Conservation (phyloP, 495 filamentous ascomycete genomes). For the Penicillium mononematosum region DNA sequence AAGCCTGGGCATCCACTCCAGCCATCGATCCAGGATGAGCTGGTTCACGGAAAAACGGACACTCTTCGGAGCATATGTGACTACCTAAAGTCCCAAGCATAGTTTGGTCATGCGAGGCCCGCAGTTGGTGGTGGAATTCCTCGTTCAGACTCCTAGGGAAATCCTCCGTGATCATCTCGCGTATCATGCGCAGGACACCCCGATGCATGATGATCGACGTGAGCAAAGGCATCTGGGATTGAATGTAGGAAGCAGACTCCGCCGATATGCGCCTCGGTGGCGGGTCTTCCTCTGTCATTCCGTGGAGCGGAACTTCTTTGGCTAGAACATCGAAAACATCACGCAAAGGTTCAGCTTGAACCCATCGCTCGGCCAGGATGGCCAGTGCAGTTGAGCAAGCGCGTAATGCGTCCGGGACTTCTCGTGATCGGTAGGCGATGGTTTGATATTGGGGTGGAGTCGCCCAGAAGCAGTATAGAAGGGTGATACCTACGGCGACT, state of each 20-base stretch:
- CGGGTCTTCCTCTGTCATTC: neutral
- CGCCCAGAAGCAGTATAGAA: constrained; percentile 28
- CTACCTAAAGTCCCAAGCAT: neutral
- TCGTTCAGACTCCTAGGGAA: constrained; percentile 11
- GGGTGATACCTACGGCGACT: constrained; percentile 20
- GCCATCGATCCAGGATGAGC: constrained; percentile 1
- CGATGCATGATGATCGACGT: constrained; percentile 17
- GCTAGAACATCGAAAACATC: constrained; percentile 25
- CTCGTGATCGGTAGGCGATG: constrained; percentile 5
- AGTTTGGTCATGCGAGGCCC: neutral
- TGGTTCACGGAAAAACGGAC: constrained; percentile 12
- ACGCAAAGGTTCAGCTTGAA: constrained; percentile 23
- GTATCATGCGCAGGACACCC: constrained; percentile 23
- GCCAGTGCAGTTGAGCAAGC: constrained; percentile 22
- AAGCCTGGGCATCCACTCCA: neutral
- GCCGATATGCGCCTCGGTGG: constrained; percentile 2
- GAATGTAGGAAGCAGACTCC: constrained; percentile 8
- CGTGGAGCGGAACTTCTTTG: constrained; percentile 12
- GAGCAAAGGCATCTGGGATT: constrained; percentile 11
- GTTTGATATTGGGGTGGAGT: constrained; percentile 15
- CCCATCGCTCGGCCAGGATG: constrained; percentile 24
- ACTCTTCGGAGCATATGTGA: constrained; percentile 13
- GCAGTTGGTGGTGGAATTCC: neutral
- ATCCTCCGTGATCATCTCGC: constrained; percentile 22
- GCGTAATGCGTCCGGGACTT: constrained; percentile 15